Evolutionary conservation across 2,329 filamentous ascomycete species (phyloP).

Genomic region (Aspergillus novofumigatus): DNA sequence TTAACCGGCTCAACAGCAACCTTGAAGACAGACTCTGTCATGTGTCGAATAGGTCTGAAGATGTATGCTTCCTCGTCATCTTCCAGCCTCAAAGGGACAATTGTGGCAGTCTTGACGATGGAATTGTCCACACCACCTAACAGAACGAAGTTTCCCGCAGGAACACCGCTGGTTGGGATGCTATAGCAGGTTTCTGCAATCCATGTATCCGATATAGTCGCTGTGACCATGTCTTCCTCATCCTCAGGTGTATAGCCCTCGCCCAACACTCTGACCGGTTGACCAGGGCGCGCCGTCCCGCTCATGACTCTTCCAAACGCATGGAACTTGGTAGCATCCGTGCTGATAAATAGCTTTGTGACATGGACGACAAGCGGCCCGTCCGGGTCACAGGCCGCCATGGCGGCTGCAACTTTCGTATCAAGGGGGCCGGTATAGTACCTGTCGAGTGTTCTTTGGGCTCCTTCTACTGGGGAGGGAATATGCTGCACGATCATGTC

Average conservation of each 20-base stretch:
- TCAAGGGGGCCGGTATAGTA: constrained; percentile 92
- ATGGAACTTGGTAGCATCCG: constrained; percentile 86
- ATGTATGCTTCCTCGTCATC: constrained; percentile 92
- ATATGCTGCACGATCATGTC: constrained; percentile 92
- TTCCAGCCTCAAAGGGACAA: constrained; percentile 74
- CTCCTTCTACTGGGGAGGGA: constrained; percentile 77
- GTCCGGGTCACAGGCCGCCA: constrained; percentile 79
- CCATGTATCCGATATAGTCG: constrained; percentile 79
- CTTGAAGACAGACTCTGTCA: constrained; percentile 97
- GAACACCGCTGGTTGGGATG: constrained; percentile 83
- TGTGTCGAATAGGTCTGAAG: constrained; percentile 87
- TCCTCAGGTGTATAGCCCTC: constrained; percentile 96
- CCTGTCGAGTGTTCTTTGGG: constrained; percentile 69
- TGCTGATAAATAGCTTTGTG: constrained; percentile 86
- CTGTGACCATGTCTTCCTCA: constrained; percentile 92
- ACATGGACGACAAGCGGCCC: constrained; percentile 88
- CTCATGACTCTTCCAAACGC: constrained; percentile 90
- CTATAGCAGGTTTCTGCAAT: constrained; percentile 93
- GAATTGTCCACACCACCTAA: constrained; percentile 93
- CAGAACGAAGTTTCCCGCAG: constrained; percentile 90
- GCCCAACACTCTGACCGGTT: constrained; percentile 83
- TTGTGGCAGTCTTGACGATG: constrained; percentile 93
- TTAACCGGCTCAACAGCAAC: constrained; percentile 98
- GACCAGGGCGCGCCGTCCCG: constrained; percentile 76
- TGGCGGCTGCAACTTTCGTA: constrained; percentile 72